Percentiles rank a stretch among this genome's conserved stretches.
Evolutionary conservation across 2,329 filamentous ascomycete species (phyloP).

Genomic region (Dothiorella sarmentorum): DNA sequence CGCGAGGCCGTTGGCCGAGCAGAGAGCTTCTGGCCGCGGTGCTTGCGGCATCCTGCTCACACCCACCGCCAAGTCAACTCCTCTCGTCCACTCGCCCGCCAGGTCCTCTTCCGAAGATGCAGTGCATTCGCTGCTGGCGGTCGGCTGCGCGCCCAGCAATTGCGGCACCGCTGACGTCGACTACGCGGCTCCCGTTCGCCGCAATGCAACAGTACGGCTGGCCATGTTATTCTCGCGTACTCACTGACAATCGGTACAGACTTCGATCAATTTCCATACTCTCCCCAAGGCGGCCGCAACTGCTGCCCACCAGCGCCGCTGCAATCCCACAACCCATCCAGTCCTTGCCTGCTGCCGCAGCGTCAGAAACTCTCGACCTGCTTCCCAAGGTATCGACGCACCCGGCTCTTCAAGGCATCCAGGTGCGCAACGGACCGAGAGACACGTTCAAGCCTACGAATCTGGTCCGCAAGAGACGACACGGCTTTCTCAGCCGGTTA

Average conservation of each 20-base stretch:
- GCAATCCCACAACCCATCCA: conserved; percentile 11
- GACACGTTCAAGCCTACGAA: conserved; percentile 59
- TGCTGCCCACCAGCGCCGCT: conserved; percentile 20
- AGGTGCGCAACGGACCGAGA: conserved; percentile 48
- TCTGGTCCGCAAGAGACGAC: conserved; percentile 58
- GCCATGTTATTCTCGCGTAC: not conserved
- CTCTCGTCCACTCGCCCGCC: not conserved
- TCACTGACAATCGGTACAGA: not conserved
- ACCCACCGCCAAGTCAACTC: not conserved
- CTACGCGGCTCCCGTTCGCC: conserved; percentile 20
- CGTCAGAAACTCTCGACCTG: conserved; percentile 29
- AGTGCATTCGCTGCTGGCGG: conserved; percentile 32
- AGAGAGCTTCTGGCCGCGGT: not conserved
- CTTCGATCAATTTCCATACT: conserved; percentile 24
- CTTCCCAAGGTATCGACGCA: conserved; percentile 35
- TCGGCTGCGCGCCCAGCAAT: conserved; percentile 23
- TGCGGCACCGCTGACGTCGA: conserved; percentile 14
- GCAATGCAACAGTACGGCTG: conserved; percentile 24
- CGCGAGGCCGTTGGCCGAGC: not conserved
- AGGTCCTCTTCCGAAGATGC: conserved; percentile 25
- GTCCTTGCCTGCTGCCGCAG: not conserved
- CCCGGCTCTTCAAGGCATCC: conserved; percentile 35
- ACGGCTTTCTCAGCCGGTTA: conserved; percentile 57
- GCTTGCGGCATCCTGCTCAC: not conserved
- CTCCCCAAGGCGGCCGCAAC: conserved; percentile 21